These are phyloP conservation scores for Fagus crenata DNA, from an alignment of 306 rosid species.

Conservation along the genomic window DNA sequence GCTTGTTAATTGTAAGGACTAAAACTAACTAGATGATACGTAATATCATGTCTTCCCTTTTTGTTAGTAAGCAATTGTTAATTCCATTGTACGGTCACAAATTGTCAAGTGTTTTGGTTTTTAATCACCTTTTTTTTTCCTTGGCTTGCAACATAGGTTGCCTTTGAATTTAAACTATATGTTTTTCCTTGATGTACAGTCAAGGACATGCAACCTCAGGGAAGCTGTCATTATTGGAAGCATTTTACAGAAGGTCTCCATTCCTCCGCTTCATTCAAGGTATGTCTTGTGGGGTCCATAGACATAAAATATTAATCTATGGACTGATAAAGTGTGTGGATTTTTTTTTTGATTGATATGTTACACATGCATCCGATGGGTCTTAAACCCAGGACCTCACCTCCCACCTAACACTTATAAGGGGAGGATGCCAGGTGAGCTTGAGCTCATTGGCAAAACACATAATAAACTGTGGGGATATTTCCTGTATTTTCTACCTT, in stretches of 20 bases:
- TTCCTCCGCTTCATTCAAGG: slow-evolving; percentile 97
- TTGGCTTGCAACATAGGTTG: not conserved
- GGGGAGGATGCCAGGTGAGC: no score
- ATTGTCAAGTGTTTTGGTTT: not conserved
- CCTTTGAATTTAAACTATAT: not conserved
- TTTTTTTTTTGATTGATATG: not conserved
- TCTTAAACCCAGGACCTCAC: no score
- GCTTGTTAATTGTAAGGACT: not conserved
- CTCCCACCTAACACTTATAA: no score
- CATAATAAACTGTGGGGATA: not conserved
- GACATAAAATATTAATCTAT: slow-evolving; percentile 8
- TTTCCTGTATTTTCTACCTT: not conserved
- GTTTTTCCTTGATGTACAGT: slow-evolving; percentile 55
- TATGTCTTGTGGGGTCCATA: slow-evolving; percentile 27
- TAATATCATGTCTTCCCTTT: no score
- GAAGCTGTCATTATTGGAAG: slow-evolving; percentile 96
- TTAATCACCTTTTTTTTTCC: not conserved
- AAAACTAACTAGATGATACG: no score
- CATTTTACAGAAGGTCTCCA: slow-evolving; percentile 74
- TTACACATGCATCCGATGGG: no score
- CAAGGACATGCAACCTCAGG: slow-evolving; percentile 75
- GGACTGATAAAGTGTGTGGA: not conserved
- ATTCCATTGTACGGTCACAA: not conserved
- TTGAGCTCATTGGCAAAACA: no score
- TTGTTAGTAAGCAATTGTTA: no score